Percentiles rank a stretch among this genome's conserved stretches.
Evolutionary conservation across 768 basidiomycete genomes (phyloP).

Genomic region (Termitomyces sp.): DNA sequence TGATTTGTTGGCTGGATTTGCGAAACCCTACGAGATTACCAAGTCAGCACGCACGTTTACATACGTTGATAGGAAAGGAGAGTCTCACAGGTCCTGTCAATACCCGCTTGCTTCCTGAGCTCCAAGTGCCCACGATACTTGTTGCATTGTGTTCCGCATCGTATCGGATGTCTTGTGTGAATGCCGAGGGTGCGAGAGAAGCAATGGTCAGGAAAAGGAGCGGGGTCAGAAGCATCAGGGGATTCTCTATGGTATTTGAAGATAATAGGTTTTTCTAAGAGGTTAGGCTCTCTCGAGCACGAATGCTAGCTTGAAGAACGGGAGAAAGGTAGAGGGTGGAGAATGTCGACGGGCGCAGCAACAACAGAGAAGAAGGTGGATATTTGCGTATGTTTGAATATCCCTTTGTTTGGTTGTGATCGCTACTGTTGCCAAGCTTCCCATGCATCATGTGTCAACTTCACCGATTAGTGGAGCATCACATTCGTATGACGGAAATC

Average conservation of each 20-base stretch:
- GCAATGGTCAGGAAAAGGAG: constrained; percentile 34
- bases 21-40: constrained; percentile 56
- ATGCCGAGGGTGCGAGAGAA: constrained; percentile 26
- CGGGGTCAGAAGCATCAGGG: constrained; percentile 34
- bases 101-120: constrained; percentile 70
- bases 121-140: constrained; percentile 77
- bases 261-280: neutral
- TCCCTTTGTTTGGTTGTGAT: constrained; percentile 6
- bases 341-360: constrained; percentile 13
- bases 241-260: constrained; percentile 12
- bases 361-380: constrained; percentile 3
- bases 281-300: constrained; percentile 4
- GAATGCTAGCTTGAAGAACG: constrained; percentile 8
- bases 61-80: neutral
- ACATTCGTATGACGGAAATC: neutral
- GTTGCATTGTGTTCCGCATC: constrained; percentile 60
- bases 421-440: neutral
- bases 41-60: constrained; percentile 1
- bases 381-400: constrained; percentile 16
- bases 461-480: neutral
- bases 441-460: neutral
- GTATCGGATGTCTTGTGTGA: constrained; percentile 34
- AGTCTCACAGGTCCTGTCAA: constrained; percentile 74
- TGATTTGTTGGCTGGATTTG: constrained; percentile 72
- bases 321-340: constrained; percentile 7